These are phyloP conservation scores for Acorus calamus DNA, from an alignment of 106 monocot genomes.

Conservation along the genomic window DNA sequence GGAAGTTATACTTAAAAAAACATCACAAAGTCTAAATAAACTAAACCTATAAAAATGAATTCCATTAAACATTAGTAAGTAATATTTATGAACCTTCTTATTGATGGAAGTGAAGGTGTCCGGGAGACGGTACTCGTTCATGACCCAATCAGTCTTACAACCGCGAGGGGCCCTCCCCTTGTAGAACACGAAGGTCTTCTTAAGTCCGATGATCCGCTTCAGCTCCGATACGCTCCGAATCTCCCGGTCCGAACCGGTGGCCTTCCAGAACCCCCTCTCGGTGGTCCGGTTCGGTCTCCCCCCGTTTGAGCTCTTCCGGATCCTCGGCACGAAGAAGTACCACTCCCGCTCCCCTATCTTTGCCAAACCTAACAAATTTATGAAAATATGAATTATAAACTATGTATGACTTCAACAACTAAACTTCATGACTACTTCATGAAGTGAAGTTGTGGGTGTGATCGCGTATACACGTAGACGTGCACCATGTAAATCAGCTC, in stretches of 20 bases:
- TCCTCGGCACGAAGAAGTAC: constrained; percentile 94
- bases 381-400: too few relatives aligned
- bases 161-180: constrained; percentile 61
- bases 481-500: too few relatives aligned
- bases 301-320: constrained; percentile 38
- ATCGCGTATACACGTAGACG: too few relatives aligned
- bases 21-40: too few relatives aligned
- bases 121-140: constrained; percentile 88
- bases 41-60: too few relatives aligned
- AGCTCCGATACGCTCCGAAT: constrained; percentile 46
- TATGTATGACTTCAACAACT: too few relatives aligned
- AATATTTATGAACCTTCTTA: too few relatives aligned
- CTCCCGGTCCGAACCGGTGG: constrained; percentile 73
- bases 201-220: constrained; percentile 58
- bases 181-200: constrained; percentile 89
- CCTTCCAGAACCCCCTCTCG: constrained; percentile 84
- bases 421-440: too few relatives aligned
- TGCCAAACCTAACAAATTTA: constrained; percentile 27
- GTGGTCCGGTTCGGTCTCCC: constrained; percentile 76
- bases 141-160: constrained; percentile 78
- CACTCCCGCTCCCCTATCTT: constrained; percentile 80
- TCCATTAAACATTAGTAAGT: too few relatives aligned
- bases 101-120: background rate
- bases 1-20: too few relatives aligned
- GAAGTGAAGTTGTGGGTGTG: too few relatives aligned